Evolutionary conservation across 192 early-diverging fungal genomes (phyloP).

Genomic region (Coemansia sp.): DNA sequence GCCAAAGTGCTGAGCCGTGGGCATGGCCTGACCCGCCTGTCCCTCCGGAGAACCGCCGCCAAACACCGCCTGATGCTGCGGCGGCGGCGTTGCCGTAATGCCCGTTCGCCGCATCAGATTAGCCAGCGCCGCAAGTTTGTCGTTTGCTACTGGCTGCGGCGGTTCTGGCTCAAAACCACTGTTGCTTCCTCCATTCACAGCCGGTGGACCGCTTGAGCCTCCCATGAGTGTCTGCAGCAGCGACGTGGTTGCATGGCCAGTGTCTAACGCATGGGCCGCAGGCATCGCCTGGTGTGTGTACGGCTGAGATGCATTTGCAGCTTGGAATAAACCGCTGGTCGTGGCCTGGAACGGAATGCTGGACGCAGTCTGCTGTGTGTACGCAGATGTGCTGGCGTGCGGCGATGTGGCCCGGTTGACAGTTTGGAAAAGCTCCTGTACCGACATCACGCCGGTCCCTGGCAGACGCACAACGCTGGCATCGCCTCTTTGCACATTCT

Average conservation of each 20-base stretch:
- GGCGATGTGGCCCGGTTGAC: constrained; percentile 30
- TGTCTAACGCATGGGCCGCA: neutral
- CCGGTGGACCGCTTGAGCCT: neutral
- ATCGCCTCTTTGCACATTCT: neutral
- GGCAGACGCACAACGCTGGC: neutral
- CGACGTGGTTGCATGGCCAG: constrained; percentile 19
- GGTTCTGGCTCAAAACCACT: constrained; percentile 1
- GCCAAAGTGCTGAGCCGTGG: constrained; percentile 8
- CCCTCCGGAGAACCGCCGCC: neutral
- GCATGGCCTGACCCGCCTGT: neutral
- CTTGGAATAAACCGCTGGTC: neutral
- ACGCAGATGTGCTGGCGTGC: constrained; percentile 1
- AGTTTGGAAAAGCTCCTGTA: constrained; percentile 42
- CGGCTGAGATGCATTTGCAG: neutral
- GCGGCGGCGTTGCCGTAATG: constrained; percentile 25
- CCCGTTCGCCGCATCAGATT: constrained; percentile 50
- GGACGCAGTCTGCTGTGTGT: neutral
- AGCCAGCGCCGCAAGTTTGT: constrained; percentile 46
- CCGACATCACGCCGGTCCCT: constrained; percentile 27
- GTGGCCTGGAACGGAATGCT: neutral
- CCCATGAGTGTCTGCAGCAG: constrained; percentile 56
- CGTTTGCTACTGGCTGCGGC: constrained; percentile 2
- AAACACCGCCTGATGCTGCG: constrained; percentile 9
- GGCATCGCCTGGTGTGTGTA: neutral
- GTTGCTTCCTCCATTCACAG: constrained; percentile 8